Percentiles rank a stretch among this genome's conserved stretches.
These are phyloP conservation scores for Penicillium coffeae DNA, from an alignment of 495 filamentous ascomycete species.

Conservation along the genomic window DNA sequence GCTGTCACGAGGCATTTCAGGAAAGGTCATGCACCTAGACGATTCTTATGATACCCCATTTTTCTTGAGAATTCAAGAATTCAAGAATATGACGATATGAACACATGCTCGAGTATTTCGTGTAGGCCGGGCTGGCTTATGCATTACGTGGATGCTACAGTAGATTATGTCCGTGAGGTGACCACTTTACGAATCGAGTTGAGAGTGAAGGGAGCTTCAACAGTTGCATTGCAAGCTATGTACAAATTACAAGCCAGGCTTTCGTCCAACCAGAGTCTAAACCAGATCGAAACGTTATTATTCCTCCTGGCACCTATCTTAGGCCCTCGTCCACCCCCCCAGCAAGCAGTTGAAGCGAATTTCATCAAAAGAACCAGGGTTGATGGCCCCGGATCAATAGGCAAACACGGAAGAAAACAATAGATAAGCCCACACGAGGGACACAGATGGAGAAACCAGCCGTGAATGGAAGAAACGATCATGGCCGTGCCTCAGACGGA, in stretches of 20 bases:
- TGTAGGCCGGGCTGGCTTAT: no score
- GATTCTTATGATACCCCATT: conserved; percentile 7
- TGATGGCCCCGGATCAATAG: neutral
- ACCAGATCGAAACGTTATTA: conserved; percentile 8
- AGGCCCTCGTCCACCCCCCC: neutral
- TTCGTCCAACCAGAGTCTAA: neutral
- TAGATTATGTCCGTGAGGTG: no score
- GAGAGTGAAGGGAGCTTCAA: conserved; percentile 15
- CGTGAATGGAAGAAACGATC: conserved; percentile 16
- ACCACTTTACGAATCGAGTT: neutral
- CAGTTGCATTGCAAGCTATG: conserved; percentile 22
- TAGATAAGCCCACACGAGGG: conserved; percentile 8
- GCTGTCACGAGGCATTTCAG: no score
- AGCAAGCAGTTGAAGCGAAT: neutral
- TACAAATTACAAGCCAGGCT: conserved; percentile 16
- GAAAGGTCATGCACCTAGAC: neutral
- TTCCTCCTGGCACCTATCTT: neutral
- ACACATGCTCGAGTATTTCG: no score
- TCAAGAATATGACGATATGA: no score
- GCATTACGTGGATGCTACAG: no score
- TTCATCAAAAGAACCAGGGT: neutral
- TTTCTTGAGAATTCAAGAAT: neutral
- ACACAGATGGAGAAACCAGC: conserved; percentile 15
- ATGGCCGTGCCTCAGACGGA: conserved; percentile 9
- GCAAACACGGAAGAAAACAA: conserved; percentile 10